Base-by-base conservation (phyloP, 2,329 filamentous ascomycete species). In the Truncatella angustata region DNA sequence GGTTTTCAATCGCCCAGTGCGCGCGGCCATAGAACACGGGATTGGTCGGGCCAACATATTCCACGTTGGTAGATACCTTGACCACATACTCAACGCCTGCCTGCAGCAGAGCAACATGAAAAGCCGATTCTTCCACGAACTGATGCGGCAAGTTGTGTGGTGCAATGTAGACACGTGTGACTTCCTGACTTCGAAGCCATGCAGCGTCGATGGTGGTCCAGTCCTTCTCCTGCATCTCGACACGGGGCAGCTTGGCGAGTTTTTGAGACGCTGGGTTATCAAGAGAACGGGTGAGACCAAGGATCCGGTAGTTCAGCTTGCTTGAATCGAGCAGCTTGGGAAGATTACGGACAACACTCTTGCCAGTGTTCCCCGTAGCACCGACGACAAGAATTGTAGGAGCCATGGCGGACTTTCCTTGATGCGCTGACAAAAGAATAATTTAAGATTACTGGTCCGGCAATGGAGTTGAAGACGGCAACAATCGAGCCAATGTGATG, bases 11-110 rank as follows among this genome's bases (percentile, higher is more conserved):
- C 0, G 73, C 73, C 71, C 71, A 74, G 44, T 75, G 71, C 1
- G 57, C 32, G 4, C 72, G 63, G 3, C 66, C 45, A 49, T 75
- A 74, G 55, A 69, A 73, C 0, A 63, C 66, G 0, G 16, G 34
- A 39, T 11, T 64, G 49, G 69, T 65, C 0, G 72, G 70, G n/a
- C 60, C 61, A 2, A 74, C 66, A 20, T 70, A 70, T 0, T 63
- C 56, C 1, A 66, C 66, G 0, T 62, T 70, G 0, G 72, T 75
- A 0, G 70, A 74, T 52, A 75, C 70, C 1, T 71, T 67, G 4
- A 75, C 71, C 9, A 75, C 64, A 46, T 75, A 75, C 43, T 71
- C 55, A 2, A 75, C 66, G 10, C 71, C 66, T 2, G 68, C 71
- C 3, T 59, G 49, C 1, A 72, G 65, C 9, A 66, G 64, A 2